Percentiles rank a stretch among this genome's conserved stretches.
Conservation (phyloP, 2,329 filamentous ascomycete genomes). For the Pyricularia grisea region DNA sequence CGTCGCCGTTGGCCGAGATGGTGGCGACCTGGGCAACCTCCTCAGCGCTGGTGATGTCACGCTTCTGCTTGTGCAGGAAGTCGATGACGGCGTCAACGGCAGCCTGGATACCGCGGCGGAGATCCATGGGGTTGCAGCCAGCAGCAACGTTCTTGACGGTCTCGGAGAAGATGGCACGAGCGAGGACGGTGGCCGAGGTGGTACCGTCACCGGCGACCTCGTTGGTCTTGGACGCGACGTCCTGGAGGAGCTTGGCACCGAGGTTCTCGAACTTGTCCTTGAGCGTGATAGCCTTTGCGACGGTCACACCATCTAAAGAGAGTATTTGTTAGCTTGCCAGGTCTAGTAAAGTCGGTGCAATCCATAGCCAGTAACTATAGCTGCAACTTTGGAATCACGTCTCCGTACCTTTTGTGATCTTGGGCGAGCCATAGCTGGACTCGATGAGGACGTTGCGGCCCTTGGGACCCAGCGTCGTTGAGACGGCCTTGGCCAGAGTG, state of each 20-base stretch:
- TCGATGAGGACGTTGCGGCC: constrained; percentile 98
- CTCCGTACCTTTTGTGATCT: constrained; percentile 90
- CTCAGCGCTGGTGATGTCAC: constrained; percentile 92
- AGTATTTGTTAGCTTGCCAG: background rate
- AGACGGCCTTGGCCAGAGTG: constrained; percentile 90
- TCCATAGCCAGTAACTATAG: no score
- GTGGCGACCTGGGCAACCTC: constrained; percentile 98
- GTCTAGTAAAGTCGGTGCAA: no score
- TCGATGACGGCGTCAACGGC: constrained; percentile 92
- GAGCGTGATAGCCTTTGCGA: constrained; percentile 80
- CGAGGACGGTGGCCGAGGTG: constrained; percentile 94
- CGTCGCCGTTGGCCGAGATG: constrained; percentile 95
- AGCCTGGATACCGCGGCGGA: constrained; percentile 92
- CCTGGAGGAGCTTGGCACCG: constrained; percentile 89
- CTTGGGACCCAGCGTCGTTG: constrained; percentile 94
- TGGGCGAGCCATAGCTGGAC: constrained; percentile 95
- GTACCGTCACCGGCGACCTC: constrained; percentile 98
- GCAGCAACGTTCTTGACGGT: constrained; percentile 99
- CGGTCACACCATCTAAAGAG: constrained; percentile 69
- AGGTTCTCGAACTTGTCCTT: constrained; percentile 99
- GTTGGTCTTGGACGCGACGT: constrained; percentile 99
- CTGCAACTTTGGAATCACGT: background rate
- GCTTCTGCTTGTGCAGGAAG: constrained; percentile 91
- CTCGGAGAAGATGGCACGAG: constrained; percentile 97
- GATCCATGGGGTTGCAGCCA: constrained; percentile 99